Conservation (phyloP, 2,329 filamentous ascomycete genomes). For the Ophiostoma sp. region DNA sequence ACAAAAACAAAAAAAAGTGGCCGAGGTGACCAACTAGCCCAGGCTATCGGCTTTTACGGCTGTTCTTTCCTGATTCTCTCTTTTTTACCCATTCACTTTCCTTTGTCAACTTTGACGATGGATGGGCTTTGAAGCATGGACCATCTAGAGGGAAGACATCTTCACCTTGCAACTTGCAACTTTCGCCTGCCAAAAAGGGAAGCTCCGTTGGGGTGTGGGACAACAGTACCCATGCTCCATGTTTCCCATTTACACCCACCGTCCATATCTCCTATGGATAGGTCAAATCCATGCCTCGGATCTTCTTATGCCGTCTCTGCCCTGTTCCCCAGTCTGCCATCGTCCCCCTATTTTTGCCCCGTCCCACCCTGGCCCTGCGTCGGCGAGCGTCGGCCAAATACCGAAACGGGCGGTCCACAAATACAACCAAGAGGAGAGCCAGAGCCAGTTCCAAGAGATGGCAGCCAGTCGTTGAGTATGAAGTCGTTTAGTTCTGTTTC, state of each 20-base stretch:
- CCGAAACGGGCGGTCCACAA: constrained; percentile 12
- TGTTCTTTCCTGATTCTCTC: background rate
- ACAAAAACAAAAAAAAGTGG: background rate
- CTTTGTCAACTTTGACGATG: background rate
- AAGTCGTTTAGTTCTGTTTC: background rate
- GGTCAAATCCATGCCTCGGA: background rate
- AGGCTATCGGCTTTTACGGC: background rate
- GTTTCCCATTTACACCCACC: background rate
- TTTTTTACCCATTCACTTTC: background rate
- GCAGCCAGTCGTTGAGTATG: background rate
- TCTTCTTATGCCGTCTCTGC: constrained; percentile 3
- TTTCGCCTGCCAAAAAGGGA: background rate
- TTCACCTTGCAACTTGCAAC: background rate
- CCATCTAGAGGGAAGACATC: background rate
- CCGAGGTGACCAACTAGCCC: background rate
- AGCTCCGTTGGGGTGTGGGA: background rate
- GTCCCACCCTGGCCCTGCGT: constrained; percentile 4
- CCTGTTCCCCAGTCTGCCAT: background rate
- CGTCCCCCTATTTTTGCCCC: background rate
- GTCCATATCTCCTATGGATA: too few species aligned
- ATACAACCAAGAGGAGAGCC: background rate
- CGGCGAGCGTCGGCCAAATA: constrained; percentile 15
- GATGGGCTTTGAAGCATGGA: background rate
- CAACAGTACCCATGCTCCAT: background rate
- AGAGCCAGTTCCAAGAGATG: background rate